phyloP scores from a whole-genome alignment of 352 stramenopile genomes.

The Globisporangium yorkense region DNA sequence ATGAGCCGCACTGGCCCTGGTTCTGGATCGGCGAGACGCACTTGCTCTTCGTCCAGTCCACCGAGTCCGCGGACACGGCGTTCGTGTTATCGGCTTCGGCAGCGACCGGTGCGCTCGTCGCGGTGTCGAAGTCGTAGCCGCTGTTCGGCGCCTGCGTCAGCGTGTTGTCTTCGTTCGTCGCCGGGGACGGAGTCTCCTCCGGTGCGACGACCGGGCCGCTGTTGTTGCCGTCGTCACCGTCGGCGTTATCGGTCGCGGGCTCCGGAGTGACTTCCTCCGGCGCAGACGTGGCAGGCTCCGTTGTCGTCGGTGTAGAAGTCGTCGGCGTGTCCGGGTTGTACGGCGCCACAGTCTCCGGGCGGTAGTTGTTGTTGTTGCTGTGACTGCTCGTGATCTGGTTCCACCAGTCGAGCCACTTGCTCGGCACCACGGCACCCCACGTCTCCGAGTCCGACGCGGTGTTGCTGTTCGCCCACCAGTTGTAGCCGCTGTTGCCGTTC shows the following conservation, averaged over 20 bases:
- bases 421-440: not conserved
- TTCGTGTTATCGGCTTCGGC: constrained; percentile 1
- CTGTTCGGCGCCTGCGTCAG: constrained; percentile 6
- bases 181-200: not conserved
- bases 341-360: constrained; percentile 10
- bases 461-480: not conserved
- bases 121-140: constrained; percentile 5
- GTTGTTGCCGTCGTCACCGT: constrained; percentile 1
- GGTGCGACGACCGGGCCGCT: constrained; percentile 1
- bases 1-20: constrained; percentile 94
- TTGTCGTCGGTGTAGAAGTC: constrained; percentile 1
- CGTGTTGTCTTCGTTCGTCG: not conserved
- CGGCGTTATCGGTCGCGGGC: not conserved
- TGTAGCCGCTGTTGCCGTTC: not conserved
- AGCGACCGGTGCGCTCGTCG: not conserved
- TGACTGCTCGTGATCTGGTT: constrained; percentile 8
- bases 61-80: not conserved
- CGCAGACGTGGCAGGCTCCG: not conserved
- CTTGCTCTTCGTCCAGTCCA: constrained; percentile 34
- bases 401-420: constrained; percentile 10
- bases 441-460: not conserved
- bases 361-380: constrained; percentile 14
- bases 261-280: constrained; percentile 10
- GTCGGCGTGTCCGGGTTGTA: constrained; percentile 12
- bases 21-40: constrained; percentile 84